phyloP scores from a whole-genome alignment of 768 basidiomycete genomes.

The Rhodocollybia butyracea region DNA sequence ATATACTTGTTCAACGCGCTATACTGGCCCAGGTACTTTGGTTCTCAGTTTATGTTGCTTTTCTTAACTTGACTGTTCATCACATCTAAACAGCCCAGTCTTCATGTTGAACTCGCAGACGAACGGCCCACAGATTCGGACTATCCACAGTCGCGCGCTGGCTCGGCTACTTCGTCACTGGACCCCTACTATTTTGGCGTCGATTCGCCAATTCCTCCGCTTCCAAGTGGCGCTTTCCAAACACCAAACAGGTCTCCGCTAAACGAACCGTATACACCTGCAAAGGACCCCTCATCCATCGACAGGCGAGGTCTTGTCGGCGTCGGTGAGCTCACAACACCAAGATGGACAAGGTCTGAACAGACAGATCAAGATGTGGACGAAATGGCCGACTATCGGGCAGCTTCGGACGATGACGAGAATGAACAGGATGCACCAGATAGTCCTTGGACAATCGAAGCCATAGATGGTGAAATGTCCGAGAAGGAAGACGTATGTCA shows the following conservation, averaged over 20 bases:
- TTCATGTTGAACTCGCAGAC: conserved; percentile 47
- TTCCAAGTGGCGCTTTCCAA: conserved; percentile 36
- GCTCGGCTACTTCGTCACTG: conserved; percentile 75
- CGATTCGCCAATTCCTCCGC: conserved; percentile 57
- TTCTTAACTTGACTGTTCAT: conserved; percentile 16
- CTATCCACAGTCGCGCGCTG: conserved; percentile 54
- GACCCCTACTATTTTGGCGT: conserved; percentile 88
- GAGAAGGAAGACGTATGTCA: conserved; percentile 62
- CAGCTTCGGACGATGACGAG: conserved; percentile 32
- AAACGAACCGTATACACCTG: conserved; percentile 65
- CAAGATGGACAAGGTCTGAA: conserved; percentile 75
- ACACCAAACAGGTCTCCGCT: conserved; percentile 58
- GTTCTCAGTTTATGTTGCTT: conserved; percentile 14
- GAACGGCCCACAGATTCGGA: conserved; percentile 43
- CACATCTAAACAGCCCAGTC: conserved; percentile 26
- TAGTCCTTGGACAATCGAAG: conserved; percentile 88
- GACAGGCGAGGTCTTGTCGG: conserved; percentile 89
- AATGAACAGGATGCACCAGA: conserved; percentile 57
- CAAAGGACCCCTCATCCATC: conserved; percentile 71
- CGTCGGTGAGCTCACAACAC: conserved; percentile 95
- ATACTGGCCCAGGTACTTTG: conserved; percentile 30
- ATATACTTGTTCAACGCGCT: conserved; percentile 36
- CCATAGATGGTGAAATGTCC: conserved; percentile 75
- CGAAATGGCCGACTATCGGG: conserved; percentile 40
- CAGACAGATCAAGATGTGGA: conserved; percentile 28